Conservation (phyloP, 805 yeast species). For the Hanseniaspora singularis region DNA sequence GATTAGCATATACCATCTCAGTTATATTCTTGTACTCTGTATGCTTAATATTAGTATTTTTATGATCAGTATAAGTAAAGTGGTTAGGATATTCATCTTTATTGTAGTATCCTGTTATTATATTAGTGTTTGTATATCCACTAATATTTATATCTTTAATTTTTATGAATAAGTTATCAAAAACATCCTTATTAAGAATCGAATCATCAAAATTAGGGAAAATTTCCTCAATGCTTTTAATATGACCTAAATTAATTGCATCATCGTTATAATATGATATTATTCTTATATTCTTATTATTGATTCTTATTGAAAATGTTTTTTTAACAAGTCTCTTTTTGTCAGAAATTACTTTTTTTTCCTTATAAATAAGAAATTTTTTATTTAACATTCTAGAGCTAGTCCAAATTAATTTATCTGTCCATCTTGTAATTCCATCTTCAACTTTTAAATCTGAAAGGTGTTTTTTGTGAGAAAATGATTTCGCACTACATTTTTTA, state of each 20-base stretch:
- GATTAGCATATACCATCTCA: no score
- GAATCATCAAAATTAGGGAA: not conserved
- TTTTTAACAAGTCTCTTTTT: slow-evolving; percentile 16
- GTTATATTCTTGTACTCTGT: no score
- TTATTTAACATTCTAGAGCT: slow-evolving; percentile 74
- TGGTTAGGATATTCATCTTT: not conserved
- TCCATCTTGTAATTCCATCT: slow-evolving; percentile 67
- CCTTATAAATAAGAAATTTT: slow-evolving; percentile 72
- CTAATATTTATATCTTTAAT: slow-evolving; percentile 10
- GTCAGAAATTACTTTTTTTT: slow-evolving; percentile 33
- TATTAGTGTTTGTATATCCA: slow-evolving; percentile 3
- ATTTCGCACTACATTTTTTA: slow-evolving; percentile 63
- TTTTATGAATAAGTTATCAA: slow-evolving; percentile 4
- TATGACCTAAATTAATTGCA: not conserved
- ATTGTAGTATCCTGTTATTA: not conserved
- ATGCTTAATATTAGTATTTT: no score
- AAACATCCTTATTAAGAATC: not conserved
- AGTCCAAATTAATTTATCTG: slow-evolving; percentile 92
- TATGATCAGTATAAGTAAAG: no score
- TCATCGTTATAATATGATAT: slow-evolving; percentile 14
- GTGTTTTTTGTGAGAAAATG: slow-evolving; percentile 28
- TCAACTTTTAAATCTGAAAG: not conserved
- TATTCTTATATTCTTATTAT: slow-evolving; percentile 9
- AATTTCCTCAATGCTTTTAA: not conserved
- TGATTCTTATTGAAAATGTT: slow-evolving; percentile 13